These are phyloP conservation scores for Carex sylvatica DNA, from an alignment of 202 grass and related monocot species.

Conservation along the genomic window DNA sequence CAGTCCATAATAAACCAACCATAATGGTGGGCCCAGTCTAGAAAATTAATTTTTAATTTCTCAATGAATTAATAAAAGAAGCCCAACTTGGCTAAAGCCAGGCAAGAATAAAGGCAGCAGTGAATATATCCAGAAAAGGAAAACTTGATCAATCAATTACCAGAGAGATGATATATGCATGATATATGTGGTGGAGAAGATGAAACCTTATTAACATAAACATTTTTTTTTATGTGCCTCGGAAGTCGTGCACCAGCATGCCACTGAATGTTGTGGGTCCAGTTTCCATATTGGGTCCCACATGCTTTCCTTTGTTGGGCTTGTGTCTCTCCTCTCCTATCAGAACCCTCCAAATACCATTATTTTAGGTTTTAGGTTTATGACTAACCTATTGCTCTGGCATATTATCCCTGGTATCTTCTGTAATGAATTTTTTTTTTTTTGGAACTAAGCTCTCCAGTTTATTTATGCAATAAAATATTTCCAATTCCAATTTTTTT, in stretches of 20 bases:
- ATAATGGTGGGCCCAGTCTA: constrained; percentile 6
- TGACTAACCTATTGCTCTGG: neutral
- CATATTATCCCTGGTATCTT: neutral
- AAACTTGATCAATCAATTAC: neutral
- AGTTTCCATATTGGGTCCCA: constrained; percentile 27
- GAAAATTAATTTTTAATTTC: neutral
- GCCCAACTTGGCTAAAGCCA: neutral
- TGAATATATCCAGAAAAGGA: constrained; percentile 19
- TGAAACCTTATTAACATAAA: neutral
- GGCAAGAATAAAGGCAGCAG: constrained; percentile 25
- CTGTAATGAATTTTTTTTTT: neutral
- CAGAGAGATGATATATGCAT: neutral
- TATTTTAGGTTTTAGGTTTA: constrained; percentile 10
- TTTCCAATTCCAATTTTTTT: neutral
- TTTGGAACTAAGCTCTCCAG: constrained; percentile 13
- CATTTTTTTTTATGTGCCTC: neutral
- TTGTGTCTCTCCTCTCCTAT: constrained; percentile 24
- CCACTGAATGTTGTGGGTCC: constrained; percentile 25
- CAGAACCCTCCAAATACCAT: constrained; percentile 33
- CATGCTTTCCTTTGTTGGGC: constrained; percentile 29
- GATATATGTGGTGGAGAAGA: constrained; percentile 22
- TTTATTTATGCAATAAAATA: neutral
- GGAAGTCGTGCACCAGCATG: constrained; percentile 24
- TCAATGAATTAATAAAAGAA: constrained; percentile 1
- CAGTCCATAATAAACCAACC: neutral